Evolutionary conservation across 2,329 filamentous ascomycete genomes (phyloP).

Genomic region (Trichoderma semiorbis): DNA sequence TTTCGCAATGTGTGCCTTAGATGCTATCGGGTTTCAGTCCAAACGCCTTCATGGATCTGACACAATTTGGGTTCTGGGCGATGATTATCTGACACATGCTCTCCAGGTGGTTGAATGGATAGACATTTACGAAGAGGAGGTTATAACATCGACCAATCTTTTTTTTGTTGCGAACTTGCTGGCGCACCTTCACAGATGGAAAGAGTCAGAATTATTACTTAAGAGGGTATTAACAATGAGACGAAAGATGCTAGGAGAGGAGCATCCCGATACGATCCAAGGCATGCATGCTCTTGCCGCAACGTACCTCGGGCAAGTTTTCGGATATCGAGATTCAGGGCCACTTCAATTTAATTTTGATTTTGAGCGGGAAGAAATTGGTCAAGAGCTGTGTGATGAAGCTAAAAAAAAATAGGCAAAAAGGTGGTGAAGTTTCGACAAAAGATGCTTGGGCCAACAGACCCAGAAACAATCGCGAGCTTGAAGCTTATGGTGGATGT

Average conservation of each 20-base stretch:
- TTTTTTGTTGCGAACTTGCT: not conserved
- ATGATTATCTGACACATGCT: not conserved
- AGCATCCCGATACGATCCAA: not conserved
- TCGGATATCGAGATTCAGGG: not conserved
- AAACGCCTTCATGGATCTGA: accelerated
- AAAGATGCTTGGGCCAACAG: no score
- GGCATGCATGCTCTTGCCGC: not conserved
- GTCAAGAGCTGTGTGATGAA: no score
- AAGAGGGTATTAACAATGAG: not conserved
- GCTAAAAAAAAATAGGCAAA: no score
- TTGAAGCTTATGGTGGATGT: no score
- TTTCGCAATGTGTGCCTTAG: not conserved
- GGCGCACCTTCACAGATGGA: not conserved
- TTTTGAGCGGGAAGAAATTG: accelerated
- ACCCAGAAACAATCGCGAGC: no score
- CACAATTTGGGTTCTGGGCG: accelerated
- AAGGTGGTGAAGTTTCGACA: no score
- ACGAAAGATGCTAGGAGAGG: not conserved
- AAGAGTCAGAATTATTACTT: not conserved
- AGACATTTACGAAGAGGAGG: not conserved
- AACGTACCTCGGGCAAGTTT: not conserved
- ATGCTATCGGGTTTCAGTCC: accelerated
- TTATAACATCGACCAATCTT: accelerated
- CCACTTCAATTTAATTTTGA: no score
- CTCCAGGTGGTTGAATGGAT: not conserved